Evolutionary conservation across 1,284 basidiomycete genomes (phyloP), one percentile per base, ranked within the genome.

Genomic region (Trichosporon inkin): DNA sequence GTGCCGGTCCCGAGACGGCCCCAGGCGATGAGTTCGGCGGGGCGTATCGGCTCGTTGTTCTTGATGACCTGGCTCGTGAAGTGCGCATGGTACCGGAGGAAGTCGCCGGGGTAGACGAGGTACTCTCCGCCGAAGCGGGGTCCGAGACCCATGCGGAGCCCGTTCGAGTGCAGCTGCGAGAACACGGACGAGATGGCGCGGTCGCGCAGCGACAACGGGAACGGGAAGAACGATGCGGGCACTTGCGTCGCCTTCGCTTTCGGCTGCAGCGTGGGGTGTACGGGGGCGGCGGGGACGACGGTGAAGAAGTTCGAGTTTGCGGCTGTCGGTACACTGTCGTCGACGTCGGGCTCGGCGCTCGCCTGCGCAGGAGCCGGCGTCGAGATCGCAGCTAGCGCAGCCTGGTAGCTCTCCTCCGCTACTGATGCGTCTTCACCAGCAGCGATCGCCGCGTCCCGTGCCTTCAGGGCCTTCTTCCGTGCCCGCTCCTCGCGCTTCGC

Each of bases 41-140:
- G 92, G 39, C 83, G 81, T 56, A 98, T 81, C 0, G 82, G 70
- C 10, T 85, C 78, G 8, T 80, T 73, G 1, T 85, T 84, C 32
- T 87, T 83, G 22, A 91, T 78, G 6, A 95, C 88, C 14, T 89
- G 86, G 10, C 88, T 89, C 11, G 89, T 88, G 72, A 97, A 99
- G 77, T 99, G 96, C 1, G 93, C 95, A 71, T 99, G 96, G 75
- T 96, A 99, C 16, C 96, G 84, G 34, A 99, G 79, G 5, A 94
- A 93, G 73, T 99, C 96, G 56, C 94, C 94, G 55, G 96, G 96
- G 79, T 99, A 99, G 1, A 97, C 88, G 40, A 98, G 80, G 76
- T 92, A 97, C 70, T 97, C 91, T 1, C 93, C 94, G 7, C 96
- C 96, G 71, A 99, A 99, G 69, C 54, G 69, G 57, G 52, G 83